These are phyloP conservation scores for Pezicula radicicola DNA, from an alignment of 2,329 filamentous ascomycete genomes.

Conservation along the genomic window DNA sequence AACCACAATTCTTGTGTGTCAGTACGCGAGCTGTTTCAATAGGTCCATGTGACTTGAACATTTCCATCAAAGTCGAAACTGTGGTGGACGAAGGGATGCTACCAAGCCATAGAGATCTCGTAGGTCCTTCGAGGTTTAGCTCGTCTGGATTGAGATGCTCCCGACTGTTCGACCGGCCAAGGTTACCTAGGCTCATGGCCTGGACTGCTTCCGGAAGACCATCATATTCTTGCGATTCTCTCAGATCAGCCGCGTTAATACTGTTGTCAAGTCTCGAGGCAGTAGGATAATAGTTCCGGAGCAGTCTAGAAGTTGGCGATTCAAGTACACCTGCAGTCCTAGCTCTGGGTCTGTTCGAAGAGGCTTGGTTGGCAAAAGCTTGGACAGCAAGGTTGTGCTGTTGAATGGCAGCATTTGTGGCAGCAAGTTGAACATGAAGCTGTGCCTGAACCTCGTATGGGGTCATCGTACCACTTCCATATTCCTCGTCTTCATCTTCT, in stretches of 20 bases:
- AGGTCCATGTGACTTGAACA: constrained; percentile 89
- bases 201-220: constrained; percentile 80
- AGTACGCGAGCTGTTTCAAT: constrained; percentile 91
- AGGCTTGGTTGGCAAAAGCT: constrained; percentile 83
- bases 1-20: constrained; percentile 98
- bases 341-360: constrained; percentile 78
- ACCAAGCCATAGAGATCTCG: constrained; percentile 92
- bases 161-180: constrained; percentile 63
- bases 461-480: constrained; percentile 39
- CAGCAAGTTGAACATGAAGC: constrained; percentile 60
- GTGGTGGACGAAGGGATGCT: constrained; percentile 97
- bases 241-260: constrained; percentile 72
- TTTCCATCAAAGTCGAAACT: constrained; percentile 88
- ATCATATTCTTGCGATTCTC: constrained; percentile 76
- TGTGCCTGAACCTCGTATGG: constrained; percentile 56
- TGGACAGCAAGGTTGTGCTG: constrained; percentile 93
- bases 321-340: constrained; percentile 91
- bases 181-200: constrained; percentile 70
- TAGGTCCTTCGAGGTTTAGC: constrained; percentile 78
- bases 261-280: constrained; percentile 72
- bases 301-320: constrained; percentile 38
- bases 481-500: constrained; percentile 79
- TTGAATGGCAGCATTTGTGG: constrained; percentile 70
- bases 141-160: constrained; percentile 72
- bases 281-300: constrained; percentile 74